Conservation (phyloP, 306 rosid genomes). For the Cicer judaicum region DNA sequence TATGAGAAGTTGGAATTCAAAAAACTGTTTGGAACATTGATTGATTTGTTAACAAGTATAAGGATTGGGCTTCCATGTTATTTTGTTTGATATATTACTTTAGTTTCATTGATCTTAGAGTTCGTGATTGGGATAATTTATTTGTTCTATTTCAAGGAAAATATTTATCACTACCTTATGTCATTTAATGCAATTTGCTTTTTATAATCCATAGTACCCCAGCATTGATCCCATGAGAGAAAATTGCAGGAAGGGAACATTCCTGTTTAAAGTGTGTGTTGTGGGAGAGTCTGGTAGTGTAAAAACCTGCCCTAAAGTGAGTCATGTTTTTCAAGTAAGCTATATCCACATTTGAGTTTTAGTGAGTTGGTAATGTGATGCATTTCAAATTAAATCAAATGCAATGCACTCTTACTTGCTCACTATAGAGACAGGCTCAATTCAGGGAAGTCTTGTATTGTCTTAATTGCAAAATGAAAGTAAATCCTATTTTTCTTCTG, state of each 20-base stretch:
- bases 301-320: background rate
- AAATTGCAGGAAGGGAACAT: slow-evolving; percentile 1
- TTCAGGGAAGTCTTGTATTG: background rate
- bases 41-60: slow-evolving; percentile 1
- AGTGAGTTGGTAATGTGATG: background rate
- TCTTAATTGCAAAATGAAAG: background rate
- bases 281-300: background rate
- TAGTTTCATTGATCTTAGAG: background rate
- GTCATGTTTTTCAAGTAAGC: background rate
- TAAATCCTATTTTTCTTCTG: background rate
- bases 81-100: background rate
- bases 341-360: background rate
- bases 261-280: background rate
- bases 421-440: background rate
- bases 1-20: background rate
- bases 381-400: background rate
- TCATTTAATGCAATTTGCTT: slow-evolving; percentile 1
- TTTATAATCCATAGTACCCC: background rate
- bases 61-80: background rate
- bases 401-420: background rate
- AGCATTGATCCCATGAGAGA: background rate
- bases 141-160: slow-evolving; percentile 16
- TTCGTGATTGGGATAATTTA: background rate
- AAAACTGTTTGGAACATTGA: slow-evolving; percentile 9
- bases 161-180: background rate